Base-by-base conservation (phyloP, 768 basidiomycete genomes). In the Heimioporus sp. region DNA sequence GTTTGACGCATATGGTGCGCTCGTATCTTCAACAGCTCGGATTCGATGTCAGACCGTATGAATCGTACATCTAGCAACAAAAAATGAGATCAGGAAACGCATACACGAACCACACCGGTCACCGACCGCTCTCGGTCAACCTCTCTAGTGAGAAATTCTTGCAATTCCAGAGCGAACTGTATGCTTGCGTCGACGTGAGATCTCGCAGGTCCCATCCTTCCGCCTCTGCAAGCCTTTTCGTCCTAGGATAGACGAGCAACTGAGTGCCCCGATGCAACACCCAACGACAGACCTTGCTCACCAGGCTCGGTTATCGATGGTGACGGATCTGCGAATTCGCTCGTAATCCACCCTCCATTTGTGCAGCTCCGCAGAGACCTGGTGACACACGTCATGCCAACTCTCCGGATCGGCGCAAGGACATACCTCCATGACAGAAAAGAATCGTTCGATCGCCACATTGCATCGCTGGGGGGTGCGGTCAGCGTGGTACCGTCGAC, bases 161-260 rank as follows among this genome's bases (percentile, higher is more conserved):
- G 35, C 64, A 58, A 2, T 68, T 56, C 47, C 72, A 67, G 19
- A 82, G 61, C 7, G 60, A 39, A 2, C 73, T 72, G 59, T 74
- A 85, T 3, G 72, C 53, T 3, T 68, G 69, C 4, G 70, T 66
- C 12, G 67, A 66, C 32, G 77, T 31, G 20, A 86, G 63, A 54
- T 82, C 75, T 21, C 54, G 57, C 13, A 65, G 57, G 2, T 69
- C 52, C 73, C 79, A 83, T 7, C 80, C 80, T 54, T 76, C 60
- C 4, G 42, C n/a, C 0, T 41, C 12, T 0, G 79, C 78, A 24
- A 75, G 56, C 0, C 0, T 0, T 43, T 58, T 64, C 17, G 70
- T 71, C 46, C 82, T 83, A 43, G 13, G 35, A 31, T 24, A 21
- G 13, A 20, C 5, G 24, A 5, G 3, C 24, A 28, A 28, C 24